A percentile compares a stretch with the other conserved stretches of the same genome.
phyloP scores from a whole-genome alignment of 129 eudicot genomes.

The Ambrosia artemisiifolia region DNA sequence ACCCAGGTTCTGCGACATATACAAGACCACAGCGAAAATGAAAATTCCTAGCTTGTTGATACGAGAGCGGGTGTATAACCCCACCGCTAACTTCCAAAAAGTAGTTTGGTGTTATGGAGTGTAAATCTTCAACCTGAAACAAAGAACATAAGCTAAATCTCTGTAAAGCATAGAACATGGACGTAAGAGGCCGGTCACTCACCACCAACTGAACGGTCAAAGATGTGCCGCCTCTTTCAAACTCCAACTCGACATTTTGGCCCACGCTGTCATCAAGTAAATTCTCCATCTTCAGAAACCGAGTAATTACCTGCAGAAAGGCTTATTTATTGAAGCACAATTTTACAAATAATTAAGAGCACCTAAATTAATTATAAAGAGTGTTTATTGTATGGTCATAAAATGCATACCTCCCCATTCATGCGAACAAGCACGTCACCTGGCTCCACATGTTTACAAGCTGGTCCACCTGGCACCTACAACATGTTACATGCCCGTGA shows the following conservation, averaged over 20 bases:
- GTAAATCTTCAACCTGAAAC: conserved; percentile 87
- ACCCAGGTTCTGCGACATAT: conserved; percentile 96
- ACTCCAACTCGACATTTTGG: conserved; percentile 64
- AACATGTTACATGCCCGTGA: conserved; percentile 22
- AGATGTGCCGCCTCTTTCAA: conserved; percentile 90
- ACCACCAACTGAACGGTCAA: conserved; percentile 52
- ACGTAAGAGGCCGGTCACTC: conserved; percentile 11
- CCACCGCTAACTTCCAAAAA: conserved; percentile 96
- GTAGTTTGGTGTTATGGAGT: conserved; percentile 87
- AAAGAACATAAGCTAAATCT: conserved; percentile 1
- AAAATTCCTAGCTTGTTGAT: conserved; percentile 96
- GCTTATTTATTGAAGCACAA: neutral
- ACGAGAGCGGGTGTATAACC: conserved; percentile 85
- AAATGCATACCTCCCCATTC: conserved; percentile 69
- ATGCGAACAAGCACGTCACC: conserved; percentile 91
- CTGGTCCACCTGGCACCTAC: conserved; percentile 99
- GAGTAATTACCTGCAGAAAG: conserved; percentile 76
- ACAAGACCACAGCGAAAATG: conserved; percentile 95
- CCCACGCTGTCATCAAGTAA: conserved; percentile 79
- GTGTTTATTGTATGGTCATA: neutral
- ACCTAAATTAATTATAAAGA: neutral
- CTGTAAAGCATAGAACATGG: neutral
- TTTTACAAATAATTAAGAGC: conserved; percentile 6
- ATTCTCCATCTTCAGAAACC: conserved; percentile 82
- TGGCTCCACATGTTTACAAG: conserved; percentile 71